Conservation (phyloP, 345 rosid species). For the Gossypium stocksii region DNA sequence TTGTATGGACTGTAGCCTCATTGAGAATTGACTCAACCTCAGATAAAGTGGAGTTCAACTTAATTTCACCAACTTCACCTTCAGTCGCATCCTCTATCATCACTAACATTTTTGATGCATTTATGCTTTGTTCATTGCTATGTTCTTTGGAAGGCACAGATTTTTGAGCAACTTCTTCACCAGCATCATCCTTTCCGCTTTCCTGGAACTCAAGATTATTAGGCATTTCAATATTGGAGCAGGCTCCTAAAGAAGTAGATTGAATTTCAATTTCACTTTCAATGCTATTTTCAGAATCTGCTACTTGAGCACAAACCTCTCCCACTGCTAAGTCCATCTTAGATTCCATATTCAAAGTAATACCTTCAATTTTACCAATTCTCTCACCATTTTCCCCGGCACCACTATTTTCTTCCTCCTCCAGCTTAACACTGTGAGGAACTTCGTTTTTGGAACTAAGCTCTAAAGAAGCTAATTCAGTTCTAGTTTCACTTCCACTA, state of each 20-base stretch:
- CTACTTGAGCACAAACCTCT: constrained; percentile 5
- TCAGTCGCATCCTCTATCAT: constrained; percentile 18
- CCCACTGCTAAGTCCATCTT: background rate
- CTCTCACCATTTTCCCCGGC: constrained; percentile 1
- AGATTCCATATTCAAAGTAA: background rate
- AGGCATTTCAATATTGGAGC: background rate
- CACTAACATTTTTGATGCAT: constrained; percentile 1
- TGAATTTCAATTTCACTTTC: background rate
- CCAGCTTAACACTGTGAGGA: background rate
- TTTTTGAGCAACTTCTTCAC: constrained; percentile 1
- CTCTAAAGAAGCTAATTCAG: background rate
- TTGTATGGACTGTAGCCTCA: constrained; percentile 18
- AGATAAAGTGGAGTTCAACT: constrained; percentile 14
- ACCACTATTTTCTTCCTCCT: background rate
- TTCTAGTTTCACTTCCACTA: background rate
- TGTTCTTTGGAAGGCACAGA: constrained; percentile 17
- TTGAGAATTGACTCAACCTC: constrained; percentile 23
- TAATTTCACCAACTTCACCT: constrained; percentile 19
- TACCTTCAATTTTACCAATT: background rate
- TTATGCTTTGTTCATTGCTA: constrained; percentile 12
- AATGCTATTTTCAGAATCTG: background rate
- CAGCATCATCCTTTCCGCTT: constrained; percentile 17
- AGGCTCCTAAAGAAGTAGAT: background rate
- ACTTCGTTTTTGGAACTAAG: background rate
- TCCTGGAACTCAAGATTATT: constrained; percentile 20